Conservation (phyloP, 805 yeast genomes). For the Candida rishiriensis region DNA sequence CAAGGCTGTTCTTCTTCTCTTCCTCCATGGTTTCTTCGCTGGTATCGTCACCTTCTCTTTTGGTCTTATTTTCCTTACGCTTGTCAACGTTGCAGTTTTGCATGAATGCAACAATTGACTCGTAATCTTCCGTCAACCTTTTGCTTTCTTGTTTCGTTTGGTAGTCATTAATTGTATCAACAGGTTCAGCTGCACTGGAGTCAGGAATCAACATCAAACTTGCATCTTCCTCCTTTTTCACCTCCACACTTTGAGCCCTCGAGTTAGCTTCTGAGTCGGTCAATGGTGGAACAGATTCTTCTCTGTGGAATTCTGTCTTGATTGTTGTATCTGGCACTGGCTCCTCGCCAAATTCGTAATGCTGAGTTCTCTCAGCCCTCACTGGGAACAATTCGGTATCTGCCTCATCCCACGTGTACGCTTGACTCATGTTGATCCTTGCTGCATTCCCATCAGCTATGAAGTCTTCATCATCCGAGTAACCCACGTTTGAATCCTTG, state of each 20-base stretch:
- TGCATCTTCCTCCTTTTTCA: slow-evolving; percentile 9
- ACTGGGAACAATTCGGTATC: slow-evolving; percentile 64
- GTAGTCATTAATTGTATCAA: slow-evolving; percentile 19
- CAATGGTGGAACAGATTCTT: slow-evolving; percentile 15
- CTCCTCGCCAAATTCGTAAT: slow-evolving; percentile 32
- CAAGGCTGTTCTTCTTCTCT: neutral
- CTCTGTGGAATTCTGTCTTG: slow-evolving; percentile 29
- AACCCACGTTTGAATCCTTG: slow-evolving; percentile 31
- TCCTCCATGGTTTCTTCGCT: slow-evolving; percentile 5
- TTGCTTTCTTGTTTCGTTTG: slow-evolving; percentile 34
- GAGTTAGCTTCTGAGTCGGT: slow-evolving; percentile 19
- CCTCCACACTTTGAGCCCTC: slow-evolving; percentile 20
- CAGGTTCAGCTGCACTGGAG: slow-evolving; percentile 6
- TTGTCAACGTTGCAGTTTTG: slow-evolving; percentile 6
- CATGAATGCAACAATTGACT: slow-evolving; percentile 26
- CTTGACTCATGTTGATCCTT: slow-evolving; percentile 61
- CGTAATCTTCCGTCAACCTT: slow-evolving; percentile 36
- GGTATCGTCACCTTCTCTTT: slow-evolving; percentile 7
- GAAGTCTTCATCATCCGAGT: slow-evolving; percentile 28
- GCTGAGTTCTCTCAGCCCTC: slow-evolving; percentile 55
- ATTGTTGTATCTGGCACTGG: slow-evolving; percentile 28
- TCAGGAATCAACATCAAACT: slow-evolving; percentile 10
- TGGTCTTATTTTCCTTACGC: slow-evolving; percentile 5
- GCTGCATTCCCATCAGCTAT: slow-evolving; percentile 35
- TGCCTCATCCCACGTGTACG: slow-evolving; percentile 46